Conservation (phyloP, 345 rosid genomes). For the Corymbia maculata region DNA sequence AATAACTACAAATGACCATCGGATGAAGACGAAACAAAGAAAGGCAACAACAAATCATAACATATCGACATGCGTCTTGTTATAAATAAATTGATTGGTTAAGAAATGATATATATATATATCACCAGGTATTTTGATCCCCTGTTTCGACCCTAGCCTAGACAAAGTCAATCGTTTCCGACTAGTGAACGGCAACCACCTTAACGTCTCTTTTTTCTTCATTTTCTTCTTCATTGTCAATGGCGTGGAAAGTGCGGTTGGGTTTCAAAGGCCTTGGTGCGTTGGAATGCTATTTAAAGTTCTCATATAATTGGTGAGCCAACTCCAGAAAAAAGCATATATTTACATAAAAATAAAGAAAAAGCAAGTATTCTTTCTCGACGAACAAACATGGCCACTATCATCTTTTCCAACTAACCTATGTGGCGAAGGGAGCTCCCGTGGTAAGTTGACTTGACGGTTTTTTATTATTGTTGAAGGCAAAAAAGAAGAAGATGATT, state of each 20-base stretch:
- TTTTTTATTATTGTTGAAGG: too few species aligned
- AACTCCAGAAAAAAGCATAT: not conserved
- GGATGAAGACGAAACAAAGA: too few species aligned
- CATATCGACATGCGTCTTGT: not conserved
- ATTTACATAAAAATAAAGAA: too few species aligned
- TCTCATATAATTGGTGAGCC: not conserved
- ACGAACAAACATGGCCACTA: too few species aligned
- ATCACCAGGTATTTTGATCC: too few species aligned
- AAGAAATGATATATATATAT: not conserved
- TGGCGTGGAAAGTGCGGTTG: fast-evolving
- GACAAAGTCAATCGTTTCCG: fast-evolving
- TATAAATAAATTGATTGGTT: too few species aligned
- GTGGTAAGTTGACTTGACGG: too few species aligned
- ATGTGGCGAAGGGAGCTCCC: not conserved
- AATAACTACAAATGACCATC: too few species aligned
- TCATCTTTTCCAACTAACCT: not conserved
- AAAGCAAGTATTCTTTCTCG: not conserved
- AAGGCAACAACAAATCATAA: too few species aligned
- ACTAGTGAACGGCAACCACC: too few species aligned
- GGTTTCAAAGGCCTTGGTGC: not conserved
- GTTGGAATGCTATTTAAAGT: not conserved
- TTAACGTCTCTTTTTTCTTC: too few species aligned
- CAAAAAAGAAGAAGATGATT: too few species aligned
- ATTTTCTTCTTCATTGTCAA: not conserved
- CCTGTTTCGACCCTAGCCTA: fast-evolving